These are phyloP conservation scores for Sporothrix dimorphospora DNA, from an alignment of 2,329 filamentous ascomycete genomes.

Conservation along the genomic window DNA sequence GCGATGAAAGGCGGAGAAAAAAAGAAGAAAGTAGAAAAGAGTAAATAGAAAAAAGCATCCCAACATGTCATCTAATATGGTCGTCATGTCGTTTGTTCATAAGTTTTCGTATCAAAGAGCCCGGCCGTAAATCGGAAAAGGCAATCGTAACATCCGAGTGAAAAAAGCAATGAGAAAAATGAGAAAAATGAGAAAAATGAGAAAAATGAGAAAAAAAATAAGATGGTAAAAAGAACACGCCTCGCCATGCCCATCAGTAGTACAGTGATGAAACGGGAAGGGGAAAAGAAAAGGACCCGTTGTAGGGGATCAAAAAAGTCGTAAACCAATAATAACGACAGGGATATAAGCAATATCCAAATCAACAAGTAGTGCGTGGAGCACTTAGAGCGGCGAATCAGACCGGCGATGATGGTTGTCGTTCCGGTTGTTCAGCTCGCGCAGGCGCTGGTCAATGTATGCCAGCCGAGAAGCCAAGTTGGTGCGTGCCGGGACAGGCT, in stretches of 20 bases:
- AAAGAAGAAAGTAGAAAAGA: slow-evolving; percentile 25
- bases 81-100: slow-evolving; percentile 34
- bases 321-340: slow-evolving; percentile 9
- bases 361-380: neutral
- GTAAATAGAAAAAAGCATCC: slow-evolving; percentile 23
- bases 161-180: slow-evolving; percentile 13
- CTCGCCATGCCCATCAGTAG: slow-evolving; percentile 3
- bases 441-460: slow-evolving; percentile 62
- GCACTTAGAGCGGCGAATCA: slow-evolving; percentile 41
- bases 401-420: slow-evolving; percentile 47
- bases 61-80: slow-evolving; percentile 32
- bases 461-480: slow-evolving; percentile 57
- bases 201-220: slow-evolving; percentile 11
- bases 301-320: neutral
- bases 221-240: slow-evolving; percentile 8
- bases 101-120: slow-evolving; percentile 30
- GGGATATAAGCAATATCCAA: neutral
- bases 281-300: slow-evolving; percentile 1
- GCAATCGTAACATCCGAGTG: slow-evolving; percentile 17
- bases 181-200: neutral
- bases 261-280: slow-evolving; percentile 18
- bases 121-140: slow-evolving; percentile 26
- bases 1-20: neutral
- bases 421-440: slow-evolving; percentile 55
- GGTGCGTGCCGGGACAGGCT: slow-evolving; percentile 44